Evolutionary conservation across 176 grass and related monocot species (phyloP), one percentile per base, ranked within the genome.

Genomic region (Juncus effusus): DNA sequence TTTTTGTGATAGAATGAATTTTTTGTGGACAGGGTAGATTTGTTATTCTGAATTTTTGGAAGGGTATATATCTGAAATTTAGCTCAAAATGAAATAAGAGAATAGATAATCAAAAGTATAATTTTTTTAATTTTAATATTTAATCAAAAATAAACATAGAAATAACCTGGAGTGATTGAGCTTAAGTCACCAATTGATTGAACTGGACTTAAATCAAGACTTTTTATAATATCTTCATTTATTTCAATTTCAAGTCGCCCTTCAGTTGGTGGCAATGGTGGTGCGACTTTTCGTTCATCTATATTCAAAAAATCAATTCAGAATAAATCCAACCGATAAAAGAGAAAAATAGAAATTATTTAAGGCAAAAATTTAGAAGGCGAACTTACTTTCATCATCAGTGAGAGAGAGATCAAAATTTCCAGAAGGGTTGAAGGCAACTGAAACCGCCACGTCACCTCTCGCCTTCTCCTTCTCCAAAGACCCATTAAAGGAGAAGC

Each of bases 361-460:
- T 1, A 6, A 38, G 36, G 38, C 36, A 13, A 72, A 15, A 9
- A 10, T 28, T 2, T 13, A 9, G 35, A 36, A 28, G 19, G 19
- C 19, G 19, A 28, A 28, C 19, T 0, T 28, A 28, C 84, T 79
- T 41, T 90, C 62, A 1, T 84, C 80, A 40, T 51, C 62, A 13
- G 72, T 60, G 36, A 95, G 80, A 66, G 91, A 87, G 69, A 87
- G 91, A 45, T 96, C 87, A 73, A 70, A 96, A 60, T 85, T 87
- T 4, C 91, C 91, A 28, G 91, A 90, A 11, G 91, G 87, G 41
- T 96, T 90, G 81, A 90, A 96, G 13, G 87, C 76, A 3, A 96
- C 84, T 36, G 81, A 73, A n/a, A 62, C 57, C 3, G 69, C 14
- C 59, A 90, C 41, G 5, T 83, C 67, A 14, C 49, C 40, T 60